A percentile compares a stretch with the other conserved stretches of the same genome.
phyloP scores from a whole-genome alignment of 345 rosid species.

The Brassica carinata region DNA sequence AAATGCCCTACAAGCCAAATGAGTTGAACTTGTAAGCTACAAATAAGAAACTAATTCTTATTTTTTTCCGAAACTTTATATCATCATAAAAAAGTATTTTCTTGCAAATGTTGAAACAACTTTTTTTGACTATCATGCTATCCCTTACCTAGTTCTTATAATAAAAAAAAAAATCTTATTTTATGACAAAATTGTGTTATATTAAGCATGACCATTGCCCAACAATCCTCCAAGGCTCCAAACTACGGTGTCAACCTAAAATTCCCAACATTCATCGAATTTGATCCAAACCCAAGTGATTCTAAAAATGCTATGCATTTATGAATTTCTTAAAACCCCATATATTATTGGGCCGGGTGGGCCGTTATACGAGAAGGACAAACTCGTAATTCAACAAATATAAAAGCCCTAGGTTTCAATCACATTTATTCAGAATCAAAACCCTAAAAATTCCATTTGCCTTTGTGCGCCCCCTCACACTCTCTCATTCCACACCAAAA shows the following conservation, averaged over 20 bases:
- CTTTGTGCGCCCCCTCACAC: no score
- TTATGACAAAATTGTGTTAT: no score
- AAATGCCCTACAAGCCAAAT: neutral
- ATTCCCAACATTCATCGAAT: neutral
- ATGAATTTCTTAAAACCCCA: slow-evolving; percentile 10
- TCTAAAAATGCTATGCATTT: neutral
- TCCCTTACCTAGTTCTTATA: neutral
- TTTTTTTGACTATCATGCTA: neutral
- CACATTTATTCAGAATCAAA: neutral
- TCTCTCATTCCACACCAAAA: no score
- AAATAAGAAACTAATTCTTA: neutral
- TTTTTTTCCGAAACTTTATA: neutral
- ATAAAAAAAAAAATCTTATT: neutral
- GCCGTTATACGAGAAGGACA: neutral
- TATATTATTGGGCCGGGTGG: neutral
- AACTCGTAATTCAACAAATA: neutral
- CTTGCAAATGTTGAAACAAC: neutral
- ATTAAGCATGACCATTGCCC: neutral
- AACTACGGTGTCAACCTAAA: neutral
- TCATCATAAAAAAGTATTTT: neutral
- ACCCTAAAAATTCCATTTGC: no score
- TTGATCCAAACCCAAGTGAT: neutral
- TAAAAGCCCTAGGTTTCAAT: slow-evolving; percentile 27
- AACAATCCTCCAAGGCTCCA: neutral
- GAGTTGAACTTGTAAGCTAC: neutral